Conservation (phyloP, 2,329 filamentous ascomycete species). For the Verticillium zaregamsianum region DNA sequence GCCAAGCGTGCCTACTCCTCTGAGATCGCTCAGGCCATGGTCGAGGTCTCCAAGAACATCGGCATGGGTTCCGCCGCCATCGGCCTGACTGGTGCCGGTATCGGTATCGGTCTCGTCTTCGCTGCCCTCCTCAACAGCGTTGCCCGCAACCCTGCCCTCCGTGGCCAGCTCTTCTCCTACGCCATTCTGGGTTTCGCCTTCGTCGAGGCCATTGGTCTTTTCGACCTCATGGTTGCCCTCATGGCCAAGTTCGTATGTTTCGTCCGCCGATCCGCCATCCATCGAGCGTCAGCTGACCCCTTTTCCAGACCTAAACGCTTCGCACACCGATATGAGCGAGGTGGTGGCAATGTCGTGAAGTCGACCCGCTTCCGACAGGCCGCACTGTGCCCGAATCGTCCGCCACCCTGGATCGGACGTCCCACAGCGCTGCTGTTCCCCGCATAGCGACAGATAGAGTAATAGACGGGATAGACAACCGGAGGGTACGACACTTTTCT, state of each 20-base stretch:
- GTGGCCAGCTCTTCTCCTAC: slow-evolving; percentile 93
- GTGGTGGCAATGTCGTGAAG: background rate
- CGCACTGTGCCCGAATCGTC: background rate
- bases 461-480: slow-evolving; percentile 3
- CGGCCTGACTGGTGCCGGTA: slow-evolving; percentile 88
- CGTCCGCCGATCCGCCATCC: background rate
- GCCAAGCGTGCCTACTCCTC: slow-evolving; percentile 77
- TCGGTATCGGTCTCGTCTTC: slow-evolving; percentile 95
- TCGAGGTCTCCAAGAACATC: slow-evolving; percentile 87
- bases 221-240: slow-evolving; percentile 89
- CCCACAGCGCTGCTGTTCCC: background rate
- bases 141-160: slow-evolving; percentile 90
- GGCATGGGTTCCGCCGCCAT: slow-evolving; percentile 88
- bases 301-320: slow-evolving; percentile 12
- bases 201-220: slow-evolving; percentile 87
- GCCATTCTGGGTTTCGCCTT: slow-evolving; percentile 95
- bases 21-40: slow-evolving; percentile 83
- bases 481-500: background rate
- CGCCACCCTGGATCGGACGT: background rate
- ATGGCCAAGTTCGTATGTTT: slow-evolving; percentile 82
- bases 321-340: background rate
- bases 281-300: background rate
- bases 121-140: slow-evolving; percentile 83
- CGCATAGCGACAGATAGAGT: background rate
- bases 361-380: background rate